phyloP scores from a whole-genome alignment of 2,329 filamentous ascomycete species.

The Lomentospora prolificans region DNA sequence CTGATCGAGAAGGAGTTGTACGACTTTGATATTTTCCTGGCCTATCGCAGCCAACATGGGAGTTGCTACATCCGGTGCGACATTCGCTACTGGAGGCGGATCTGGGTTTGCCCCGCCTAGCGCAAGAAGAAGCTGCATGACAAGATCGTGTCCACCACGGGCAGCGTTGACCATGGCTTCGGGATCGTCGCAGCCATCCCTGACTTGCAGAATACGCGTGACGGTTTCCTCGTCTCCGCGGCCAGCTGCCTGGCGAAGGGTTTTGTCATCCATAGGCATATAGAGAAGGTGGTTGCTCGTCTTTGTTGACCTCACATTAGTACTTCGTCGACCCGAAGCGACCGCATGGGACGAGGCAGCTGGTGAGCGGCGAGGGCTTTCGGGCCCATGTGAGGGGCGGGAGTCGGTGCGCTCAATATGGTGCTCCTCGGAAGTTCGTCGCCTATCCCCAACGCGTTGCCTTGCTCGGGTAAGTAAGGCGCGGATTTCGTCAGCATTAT shows the following conservation, averaged over 20 bases:
- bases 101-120: slow-evolving; percentile 58
- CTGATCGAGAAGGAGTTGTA: slow-evolving; percentile 70
- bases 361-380: slow-evolving; percentile 50
- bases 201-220: slow-evolving; percentile 50
- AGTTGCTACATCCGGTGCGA: slow-evolving; percentile 65
- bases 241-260: slow-evolving; percentile 48
- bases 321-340: slow-evolving; percentile 37
- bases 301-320: slow-evolving; percentile 50
- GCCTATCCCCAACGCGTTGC: slow-evolving; percentile 43
- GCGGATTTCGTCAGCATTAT: slow-evolving; percentile 73
- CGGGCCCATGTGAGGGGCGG: slow-evolving; percentile 43
- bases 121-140: slow-evolving; percentile 68
- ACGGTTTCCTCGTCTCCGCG: slow-evolving; percentile 54
- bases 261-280: slow-evolving; percentile 53
- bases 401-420: slow-evolving; percentile 37
- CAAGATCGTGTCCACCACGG: slow-evolving; percentile 80
- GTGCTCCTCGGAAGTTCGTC: slow-evolving; percentile 49
- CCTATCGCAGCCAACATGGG: slow-evolving; percentile 93
- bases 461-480: slow-evolving; percentile 51
- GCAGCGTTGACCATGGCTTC: slow-evolving; percentile 86
- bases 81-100: slow-evolving; percentile 52
- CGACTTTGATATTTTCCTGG: slow-evolving; percentile 74
- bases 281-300: slow-evolving; percentile 55
- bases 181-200: slow-evolving; percentile 58
- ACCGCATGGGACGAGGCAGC: slow-evolving; percentile 19